Conservation (phyloP, 768 basidiomycete species). For the Lactarius tabidus region DNA sequence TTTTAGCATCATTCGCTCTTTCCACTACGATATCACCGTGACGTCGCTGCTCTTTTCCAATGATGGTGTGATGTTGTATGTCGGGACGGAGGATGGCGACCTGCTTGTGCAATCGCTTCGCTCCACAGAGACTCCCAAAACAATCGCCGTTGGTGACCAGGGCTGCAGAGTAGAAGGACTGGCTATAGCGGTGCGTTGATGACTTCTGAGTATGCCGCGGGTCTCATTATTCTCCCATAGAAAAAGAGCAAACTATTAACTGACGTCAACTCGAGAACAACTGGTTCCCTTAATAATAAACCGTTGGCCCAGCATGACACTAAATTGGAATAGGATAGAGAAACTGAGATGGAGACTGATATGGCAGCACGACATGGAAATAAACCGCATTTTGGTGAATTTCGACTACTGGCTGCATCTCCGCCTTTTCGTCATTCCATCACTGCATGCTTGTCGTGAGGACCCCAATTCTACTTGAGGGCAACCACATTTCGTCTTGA, state of each 20-base stretch:
- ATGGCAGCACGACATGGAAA: no score
- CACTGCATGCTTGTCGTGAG: no score
- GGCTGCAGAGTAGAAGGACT: constrained; percentile 49
- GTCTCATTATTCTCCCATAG: constrained; percentile 4
- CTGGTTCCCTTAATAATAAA: constrained; percentile 33
- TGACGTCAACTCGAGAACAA: constrained; percentile 29
- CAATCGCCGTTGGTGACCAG: constrained; percentile 46
- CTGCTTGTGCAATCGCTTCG: constrained; percentile 63
- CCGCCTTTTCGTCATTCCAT: no score
- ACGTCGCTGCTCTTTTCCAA: constrained; percentile 65
- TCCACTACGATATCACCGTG: constrained; percentile 49
- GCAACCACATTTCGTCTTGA: no score
- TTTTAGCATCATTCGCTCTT: constrained; percentile 54
- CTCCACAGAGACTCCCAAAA: constrained; percentile 58
- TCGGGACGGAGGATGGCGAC: constrained; percentile 61
- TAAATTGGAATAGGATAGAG: no score
- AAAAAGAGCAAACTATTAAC: constrained; percentile 27
- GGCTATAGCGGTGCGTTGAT: constrained; percentile 48
- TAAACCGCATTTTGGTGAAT: no score
- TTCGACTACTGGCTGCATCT: no score
- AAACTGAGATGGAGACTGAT: no score
- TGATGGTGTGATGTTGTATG: constrained; percentile 62
- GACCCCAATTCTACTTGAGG: no score
- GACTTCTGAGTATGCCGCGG: neutral
- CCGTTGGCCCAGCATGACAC: constrained; percentile 18